Base-by-base conservation (phyloP, 345 rosid genomes). In the Melaleuca quinquenervia region DNA sequence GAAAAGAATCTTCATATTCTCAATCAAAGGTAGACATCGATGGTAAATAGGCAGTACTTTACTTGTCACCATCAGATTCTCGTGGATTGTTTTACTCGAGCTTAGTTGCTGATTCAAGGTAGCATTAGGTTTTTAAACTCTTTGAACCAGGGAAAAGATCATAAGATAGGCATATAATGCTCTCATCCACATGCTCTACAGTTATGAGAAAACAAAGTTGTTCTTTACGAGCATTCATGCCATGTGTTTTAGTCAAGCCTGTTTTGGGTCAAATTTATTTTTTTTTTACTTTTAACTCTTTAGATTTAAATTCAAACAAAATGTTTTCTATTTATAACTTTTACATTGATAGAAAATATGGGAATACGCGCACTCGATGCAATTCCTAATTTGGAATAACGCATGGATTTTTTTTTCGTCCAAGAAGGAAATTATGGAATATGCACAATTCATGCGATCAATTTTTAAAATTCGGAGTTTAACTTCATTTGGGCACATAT, bases 371-470 rank as follows among this genome's bases (percentile, higher is more conserved):
- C 36, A n/a, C 13, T 58, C 15, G 8, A 58, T 58, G 70, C 36
- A 1, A 58, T n/a, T n/a, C 36, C 70, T 58, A 58, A 58, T 27
- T 58, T 58, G 18, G n/a, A n/a, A 58, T 58, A 1, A 12, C 12
- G 36, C 32, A 58, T n/a, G 36, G 6, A 12, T 0, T n/a, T 58
- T 58, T 58, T 8, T 58, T 58, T 58, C 70, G n/a, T 18, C 70
- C 18, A 58, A 27, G 24, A n/a, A 58, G 1, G 36, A 58, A 58
- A 58, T 58, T 12, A n/a, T 58, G 36, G 32, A 58, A n/a, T 58
- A 27, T 12, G 4, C 4, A 6, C 0, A 0, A 56, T 56, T 3
- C 1, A 58, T 58, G 26, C 1, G 0, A 5, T n/a, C 11, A 16
- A 58, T 16, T n/a, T 11, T n/a, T n/a, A 26, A 12, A 12, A 58